Evolutionary conservation across 2,329 filamentous ascomycete genomes (phyloP).

Genomic region (Penicillium sp.): DNA sequence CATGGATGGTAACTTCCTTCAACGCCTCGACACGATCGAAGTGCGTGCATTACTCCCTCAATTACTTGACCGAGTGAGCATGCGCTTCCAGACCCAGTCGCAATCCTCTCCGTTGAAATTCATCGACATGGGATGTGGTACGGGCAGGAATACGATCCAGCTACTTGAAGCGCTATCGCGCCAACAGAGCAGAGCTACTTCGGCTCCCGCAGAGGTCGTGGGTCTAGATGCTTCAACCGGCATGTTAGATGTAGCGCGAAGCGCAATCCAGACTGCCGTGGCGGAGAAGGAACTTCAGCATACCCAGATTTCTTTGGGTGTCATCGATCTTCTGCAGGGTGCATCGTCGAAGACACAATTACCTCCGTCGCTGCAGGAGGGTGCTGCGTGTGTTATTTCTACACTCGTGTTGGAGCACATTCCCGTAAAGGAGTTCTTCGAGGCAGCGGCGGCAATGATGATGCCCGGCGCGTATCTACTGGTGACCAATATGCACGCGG

Average conservation of each 20-base stretch:
- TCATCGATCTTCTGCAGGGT: constrained; percentile 41
- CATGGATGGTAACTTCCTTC: constrained; percentile 62
- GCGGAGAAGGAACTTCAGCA: background rate
- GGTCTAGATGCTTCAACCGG: constrained; percentile 55
- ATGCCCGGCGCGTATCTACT: constrained; percentile 49
- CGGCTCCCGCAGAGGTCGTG: constrained; percentile 37
- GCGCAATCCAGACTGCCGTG: constrained; percentile 28
- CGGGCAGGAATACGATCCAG: constrained; percentile 58
- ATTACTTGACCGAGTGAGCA: constrained; percentile 39
- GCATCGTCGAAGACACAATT: background rate
- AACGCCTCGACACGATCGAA: constrained; percentile 58
- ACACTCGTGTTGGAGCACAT: constrained; percentile 64
- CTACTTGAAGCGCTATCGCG: constrained; percentile 32
- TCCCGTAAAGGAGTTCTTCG: constrained; percentile 56
- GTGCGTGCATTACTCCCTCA: constrained; percentile 50
- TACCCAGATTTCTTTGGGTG: constrained; percentile 25
- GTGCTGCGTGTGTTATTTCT: constrained; percentile 50
- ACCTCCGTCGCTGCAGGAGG: constrained; percentile 17
- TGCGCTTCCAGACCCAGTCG: constrained; percentile 7
- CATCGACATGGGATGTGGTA: constrained; percentile 63
- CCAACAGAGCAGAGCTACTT: constrained; percentile 3
- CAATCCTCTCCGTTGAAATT: constrained; percentile 35
- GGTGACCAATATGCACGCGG: constrained; percentile 64
- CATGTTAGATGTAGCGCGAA: constrained; percentile 55
- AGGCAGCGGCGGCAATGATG: constrained; percentile 44